These are phyloP conservation scores for Xerocomus minutiporus DNA, from an alignment of 1,284 basidiomycete species.

Conservation along the genomic window DNA sequence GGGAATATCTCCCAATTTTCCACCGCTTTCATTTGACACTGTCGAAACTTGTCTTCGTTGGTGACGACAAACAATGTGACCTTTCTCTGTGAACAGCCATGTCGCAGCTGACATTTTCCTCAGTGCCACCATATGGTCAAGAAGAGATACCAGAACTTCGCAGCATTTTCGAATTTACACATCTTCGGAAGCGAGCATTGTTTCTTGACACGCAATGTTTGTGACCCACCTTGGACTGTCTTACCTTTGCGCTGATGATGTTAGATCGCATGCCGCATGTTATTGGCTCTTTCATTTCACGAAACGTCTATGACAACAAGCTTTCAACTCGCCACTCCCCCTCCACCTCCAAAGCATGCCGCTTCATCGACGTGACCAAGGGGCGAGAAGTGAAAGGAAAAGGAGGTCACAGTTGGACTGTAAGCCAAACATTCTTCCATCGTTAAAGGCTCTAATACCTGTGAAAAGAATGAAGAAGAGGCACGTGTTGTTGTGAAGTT, in stretches of 20 bases:
- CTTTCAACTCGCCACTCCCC: slow-evolving; percentile 22
- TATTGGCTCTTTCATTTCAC: slow-evolving; percentile 47
- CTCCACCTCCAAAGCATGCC: slow-evolving; percentile 12
- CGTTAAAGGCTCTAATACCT: neutral
- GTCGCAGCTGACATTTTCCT: slow-evolving; percentile 1
- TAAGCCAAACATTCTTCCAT: slow-evolving; percentile 7
- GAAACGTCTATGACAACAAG: slow-evolving; percentile 36
- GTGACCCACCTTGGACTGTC: neutral
- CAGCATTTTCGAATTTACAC: slow-evolving; percentile 44
- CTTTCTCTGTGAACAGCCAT: slow-evolving; percentile 7
- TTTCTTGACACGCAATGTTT: slow-evolving; percentile 46
- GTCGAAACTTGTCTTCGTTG: slow-evolving; percentile 65
- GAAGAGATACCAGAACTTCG: slow-evolving; percentile 38
- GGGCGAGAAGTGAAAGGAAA: slow-evolving; percentile 19
- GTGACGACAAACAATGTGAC: slow-evolving; percentile 72
- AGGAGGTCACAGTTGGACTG: slow-evolving; percentile 25
- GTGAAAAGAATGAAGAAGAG: slow-evolving; percentile 26
- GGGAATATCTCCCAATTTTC: slow-evolving; percentile 55
- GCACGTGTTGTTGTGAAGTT: slow-evolving; percentile 22
- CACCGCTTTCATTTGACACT: slow-evolving; percentile 40
- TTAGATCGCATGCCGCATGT: slow-evolving; percentile 50
- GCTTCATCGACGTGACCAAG: slow-evolving; percentile 28
- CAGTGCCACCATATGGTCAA: slow-evolving; percentile 49
- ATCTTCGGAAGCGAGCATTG: slow-evolving; percentile 32
- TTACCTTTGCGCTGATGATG: neutral